Evolutionary conservation across 352 stramenopile species (phyloP).

Genomic region (Globisporangium apiculatum): DNA sequence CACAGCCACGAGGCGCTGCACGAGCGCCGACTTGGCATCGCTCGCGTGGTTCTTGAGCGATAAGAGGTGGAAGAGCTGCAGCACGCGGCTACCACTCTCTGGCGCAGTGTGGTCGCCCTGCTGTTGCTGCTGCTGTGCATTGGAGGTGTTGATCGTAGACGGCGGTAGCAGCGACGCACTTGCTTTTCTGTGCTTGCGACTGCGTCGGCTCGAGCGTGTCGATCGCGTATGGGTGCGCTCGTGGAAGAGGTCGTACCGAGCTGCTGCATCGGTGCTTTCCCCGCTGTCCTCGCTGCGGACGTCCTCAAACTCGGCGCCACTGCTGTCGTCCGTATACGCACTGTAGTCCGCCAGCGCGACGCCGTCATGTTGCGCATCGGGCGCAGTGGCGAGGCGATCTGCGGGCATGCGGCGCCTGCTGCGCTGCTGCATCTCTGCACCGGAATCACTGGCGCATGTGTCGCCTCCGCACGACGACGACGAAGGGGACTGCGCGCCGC

Average conservation of each 20-base stretch:
- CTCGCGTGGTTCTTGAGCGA: conserved; percentile 51
- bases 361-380: conserved; percentile 11
- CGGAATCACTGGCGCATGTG: conserved; percentile 8
- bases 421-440: conserved; percentile 16
- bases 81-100: conserved; percentile 26
- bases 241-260: conserved; percentile 31
- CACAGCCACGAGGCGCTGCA: conserved; percentile 45
- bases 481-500: background rate
- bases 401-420: background rate
- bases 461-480: conserved; percentile 4
- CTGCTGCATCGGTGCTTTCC: conserved; percentile 16
- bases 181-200: conserved; percentile 2
- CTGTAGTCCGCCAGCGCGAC: conserved; percentile 6
- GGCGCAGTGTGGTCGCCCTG: background rate
- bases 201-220: background rate
- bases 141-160: conserved; percentile 4
- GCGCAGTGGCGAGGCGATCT: conserved; percentile 4
- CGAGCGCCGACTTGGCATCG: conserved; percentile 43
- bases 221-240: conserved; percentile 11
- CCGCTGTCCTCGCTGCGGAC: conserved; percentile 23
- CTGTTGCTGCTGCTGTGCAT: conserved; percentile 2
- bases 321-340: conserved; percentile 3
- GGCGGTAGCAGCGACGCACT: conserved; percentile 1
- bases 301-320: conserved; percentile 10
- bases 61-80: conserved; percentile 54